Base-by-base conservation (phyloP, 1,284 basidiomycete species). In the Calocybe gambosa region DNA sequence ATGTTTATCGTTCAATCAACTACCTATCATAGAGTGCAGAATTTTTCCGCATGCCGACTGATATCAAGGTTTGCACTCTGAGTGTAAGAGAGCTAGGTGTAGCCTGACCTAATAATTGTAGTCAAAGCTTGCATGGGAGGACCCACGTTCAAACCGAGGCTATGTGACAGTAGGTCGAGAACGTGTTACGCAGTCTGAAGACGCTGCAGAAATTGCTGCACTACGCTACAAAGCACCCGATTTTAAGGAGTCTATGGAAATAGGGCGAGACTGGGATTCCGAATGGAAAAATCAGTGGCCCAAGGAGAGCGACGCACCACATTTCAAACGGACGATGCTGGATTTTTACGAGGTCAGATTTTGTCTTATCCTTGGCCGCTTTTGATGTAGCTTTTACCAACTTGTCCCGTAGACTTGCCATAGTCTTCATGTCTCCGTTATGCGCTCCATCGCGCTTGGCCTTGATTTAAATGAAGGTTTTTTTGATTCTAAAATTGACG, bases 181-280 rank as follows among this genome's bases (percentile, higher is more conserved):
- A 60, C 81, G 84, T 25, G 85, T 89, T 23, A 88, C 86, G 0
- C 85, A 88, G 53, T 82, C 82, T 35, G 70, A 73, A 21, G 77
- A 88, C 62, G 71, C 78, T 4, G 65, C 70, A n/a, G 88, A 90
- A 64, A 91, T 93, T 53, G 83, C 81, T 31, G 63, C 73, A 26
- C 67, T 92, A 15, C 82, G 89, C 19, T 69, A 69, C 43, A 78
- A 77, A 52, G 78, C 88, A 0, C 89, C 89, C 0, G 87, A 90
- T 59, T 81, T 67, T 64, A 91, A 92, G 62, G 89, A 92, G 62
- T 73, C 78, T 12, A 89, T 92, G 79, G 89, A 93, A 62, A 90
- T 92, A 45, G 88, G 89, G 16, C 73, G 83, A 21, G 86, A 91
- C 51, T 85, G 81, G 79, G 87, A 87, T 54, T 68, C 74, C 23